These are phyloP conservation scores for Psilocybe subaeruginosa DNA, from an alignment of 768 basidiomycete genomes.

Conservation along the genomic window DNA sequence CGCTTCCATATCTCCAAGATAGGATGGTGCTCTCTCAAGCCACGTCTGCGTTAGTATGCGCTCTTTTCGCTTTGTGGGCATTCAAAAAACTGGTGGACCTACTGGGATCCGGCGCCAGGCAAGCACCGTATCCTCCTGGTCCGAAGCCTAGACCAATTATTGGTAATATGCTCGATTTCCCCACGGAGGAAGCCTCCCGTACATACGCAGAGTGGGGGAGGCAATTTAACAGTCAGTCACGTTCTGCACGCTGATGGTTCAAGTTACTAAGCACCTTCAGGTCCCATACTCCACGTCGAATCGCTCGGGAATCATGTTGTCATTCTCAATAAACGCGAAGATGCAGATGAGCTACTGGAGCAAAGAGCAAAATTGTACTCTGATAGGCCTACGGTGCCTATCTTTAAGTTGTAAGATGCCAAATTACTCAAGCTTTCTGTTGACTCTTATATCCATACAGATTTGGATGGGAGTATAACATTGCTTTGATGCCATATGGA, in stretches of 20 bases:
- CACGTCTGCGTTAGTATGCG: neutral
- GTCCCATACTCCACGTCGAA: slow-evolving; percentile 24
- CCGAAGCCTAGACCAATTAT: slow-evolving; percentile 30
- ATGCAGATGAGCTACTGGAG: slow-evolving; percentile 31
- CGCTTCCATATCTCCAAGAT: too few species aligned
- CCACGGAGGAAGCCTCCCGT: slow-evolving; percentile 5
- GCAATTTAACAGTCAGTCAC: slow-evolving; percentile 19
- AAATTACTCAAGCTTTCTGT: neutral
- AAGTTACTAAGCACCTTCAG: neutral
- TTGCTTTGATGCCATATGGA: slow-evolving; percentile 36
- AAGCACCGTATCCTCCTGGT: slow-evolving; percentile 18
- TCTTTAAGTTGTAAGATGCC: slow-evolving; percentile 8
- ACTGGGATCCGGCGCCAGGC: neutral
- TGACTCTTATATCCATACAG: neutral
- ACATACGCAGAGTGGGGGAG: slow-evolving; percentile 17
- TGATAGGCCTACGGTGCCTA: slow-evolving; percentile 37
- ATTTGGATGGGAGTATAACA: slow-evolving; percentile 38
- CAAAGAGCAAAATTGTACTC: slow-evolving; percentile 49
- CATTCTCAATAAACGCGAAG: slow-evolving; percentile 27
- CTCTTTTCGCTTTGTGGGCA: neutral
- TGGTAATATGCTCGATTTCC: slow-evolving; percentile 24
- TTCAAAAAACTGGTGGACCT: neutral
- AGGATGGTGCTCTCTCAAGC: neutral
- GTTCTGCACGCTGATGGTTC: neutral
- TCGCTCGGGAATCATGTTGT: slow-evolving; percentile 24